Conservation (phyloP, 2,329 filamentous ascomycete species). For the Gaeumannomyces sp. region DNA sequence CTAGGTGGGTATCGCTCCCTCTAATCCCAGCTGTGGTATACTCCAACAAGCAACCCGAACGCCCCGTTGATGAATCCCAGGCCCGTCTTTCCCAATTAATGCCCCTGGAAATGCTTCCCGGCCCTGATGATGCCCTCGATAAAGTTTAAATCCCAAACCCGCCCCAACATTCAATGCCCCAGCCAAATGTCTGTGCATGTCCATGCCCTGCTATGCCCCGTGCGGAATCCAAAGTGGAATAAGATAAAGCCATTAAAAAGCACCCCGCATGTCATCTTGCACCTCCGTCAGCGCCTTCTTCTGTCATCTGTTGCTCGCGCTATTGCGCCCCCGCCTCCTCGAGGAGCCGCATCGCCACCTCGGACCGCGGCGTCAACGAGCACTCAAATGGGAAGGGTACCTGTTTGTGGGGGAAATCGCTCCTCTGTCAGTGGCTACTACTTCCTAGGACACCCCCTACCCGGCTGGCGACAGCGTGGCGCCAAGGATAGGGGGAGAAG, state of each 20-base stretch:
- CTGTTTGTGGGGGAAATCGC: background rate
- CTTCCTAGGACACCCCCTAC: too few relatives aligned
- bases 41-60: background rate
- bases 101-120: background rate
- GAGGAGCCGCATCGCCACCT: conserved; percentile 3
- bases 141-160: background rate
- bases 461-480: too few relatives aligned
- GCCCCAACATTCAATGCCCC: too few relatives aligned
- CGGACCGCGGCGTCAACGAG: conserved; percentile 4
- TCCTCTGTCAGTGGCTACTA: too few relatives aligned
- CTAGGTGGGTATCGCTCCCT: too few relatives aligned
- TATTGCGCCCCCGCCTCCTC: conserved; percentile 1
- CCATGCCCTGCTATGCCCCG: background rate
- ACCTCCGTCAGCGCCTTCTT: too few relatives aligned
- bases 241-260: background rate
- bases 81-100: too few relatives aligned
- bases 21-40: too few relatives aligned
- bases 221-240: background rate
- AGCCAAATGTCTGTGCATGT: too few relatives aligned
- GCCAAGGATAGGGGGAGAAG: background rate
- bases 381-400: conserved; percentile 7
- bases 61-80: background rate
- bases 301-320: too few relatives aligned
- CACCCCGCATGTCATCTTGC: background rate
- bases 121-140: background rate